Conservation (phyloP, 1,284 basidiomycete genomes). For the Cutaneotrichosporon mucoides region DNA sequence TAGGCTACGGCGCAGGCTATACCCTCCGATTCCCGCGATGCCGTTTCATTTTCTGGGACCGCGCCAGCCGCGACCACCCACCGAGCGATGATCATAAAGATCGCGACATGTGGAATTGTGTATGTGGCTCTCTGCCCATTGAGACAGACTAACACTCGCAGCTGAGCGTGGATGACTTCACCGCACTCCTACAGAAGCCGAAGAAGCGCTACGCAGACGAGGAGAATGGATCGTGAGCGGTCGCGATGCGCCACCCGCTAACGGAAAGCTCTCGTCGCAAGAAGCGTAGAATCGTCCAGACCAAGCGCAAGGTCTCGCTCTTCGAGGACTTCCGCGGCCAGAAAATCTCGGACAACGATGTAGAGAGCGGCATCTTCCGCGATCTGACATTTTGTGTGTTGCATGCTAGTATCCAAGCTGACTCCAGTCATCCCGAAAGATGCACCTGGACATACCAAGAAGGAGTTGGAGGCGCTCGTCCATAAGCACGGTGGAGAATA, state of each 20-base stretch:
- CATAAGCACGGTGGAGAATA: constrained; percentile 70
- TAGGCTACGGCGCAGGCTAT: constrained; percentile 37
- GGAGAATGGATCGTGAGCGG: constrained; percentile 35
- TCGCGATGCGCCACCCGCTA: no score
- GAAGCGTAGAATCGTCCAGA: constrained; percentile 25
- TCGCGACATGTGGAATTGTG: constrained; percentile 47
- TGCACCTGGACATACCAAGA: constrained; percentile 26
- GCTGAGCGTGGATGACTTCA: constrained; percentile 43
- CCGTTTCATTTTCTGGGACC: constrained; percentile 60
- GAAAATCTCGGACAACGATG: constrained; percentile 57
- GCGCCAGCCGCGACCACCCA: constrained; percentile 33
- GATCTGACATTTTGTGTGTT: constrained; percentile 71
- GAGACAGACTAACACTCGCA: constrained; percentile 4
- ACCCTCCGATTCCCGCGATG: constrained; percentile 79
- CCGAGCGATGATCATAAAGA: constrained; percentile 34
- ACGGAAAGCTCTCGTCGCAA: constrained; percentile 21
- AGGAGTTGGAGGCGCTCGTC: constrained; percentile 53
- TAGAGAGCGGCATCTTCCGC: constrained; percentile 64
- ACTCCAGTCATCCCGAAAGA: constrained; percentile 63
- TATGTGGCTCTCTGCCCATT: constrained; percentile 17
- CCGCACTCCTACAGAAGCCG: constrained; percentile 31
- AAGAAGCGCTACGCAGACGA: constrained; percentile 41
- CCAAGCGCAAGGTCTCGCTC: constrained; percentile 54
- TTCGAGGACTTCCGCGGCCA: constrained; percentile 64
- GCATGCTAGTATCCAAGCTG: neutral